Percentiles rank a stretch among this genome's conserved stretches.
Evolutionary conservation across 2,329 filamentous ascomycete genomes (phyloP).

Genomic region (Purpureocillium lavendulum): DNA sequence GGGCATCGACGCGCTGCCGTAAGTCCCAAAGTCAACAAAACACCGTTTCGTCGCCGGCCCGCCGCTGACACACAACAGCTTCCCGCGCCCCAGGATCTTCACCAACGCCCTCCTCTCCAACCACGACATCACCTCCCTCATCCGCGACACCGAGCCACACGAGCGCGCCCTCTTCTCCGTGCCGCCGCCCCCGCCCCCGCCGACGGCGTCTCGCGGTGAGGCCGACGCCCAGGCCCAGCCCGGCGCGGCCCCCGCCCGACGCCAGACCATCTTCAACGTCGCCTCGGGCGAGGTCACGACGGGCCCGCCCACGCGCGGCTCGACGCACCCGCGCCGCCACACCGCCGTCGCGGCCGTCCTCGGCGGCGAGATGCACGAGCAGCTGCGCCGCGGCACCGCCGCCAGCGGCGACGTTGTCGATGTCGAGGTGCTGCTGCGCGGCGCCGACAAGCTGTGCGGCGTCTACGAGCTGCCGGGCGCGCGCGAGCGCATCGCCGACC

Average conservation of each 20-base stretch:
- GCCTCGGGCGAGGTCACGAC: constrained; percentile 54
- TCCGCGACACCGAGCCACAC: constrained; percentile 90
- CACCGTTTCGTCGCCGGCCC: neutral
- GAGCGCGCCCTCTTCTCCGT: constrained; percentile 93
- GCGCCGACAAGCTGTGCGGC: constrained; percentile 81
- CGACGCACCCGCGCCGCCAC: constrained; percentile 54
- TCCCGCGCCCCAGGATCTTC: constrained; percentile 87
- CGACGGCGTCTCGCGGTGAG: constrained; percentile 23
- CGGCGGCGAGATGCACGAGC: constrained; percentile 76
- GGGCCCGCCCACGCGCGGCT: constrained; percentile 34
- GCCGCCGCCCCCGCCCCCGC: constrained; percentile 60
- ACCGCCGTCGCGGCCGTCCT: constrained; percentile 87
- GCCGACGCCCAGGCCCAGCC: constrained; percentile 28
- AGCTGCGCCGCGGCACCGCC: constrained; percentile 55
- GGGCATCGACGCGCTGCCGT: constrained; percentile 70
- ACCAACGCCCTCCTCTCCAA: constrained; percentile 83
- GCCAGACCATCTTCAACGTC: constrained; percentile 60
- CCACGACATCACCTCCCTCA: constrained; percentile 88
- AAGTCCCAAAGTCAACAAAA: constrained; percentile 9
- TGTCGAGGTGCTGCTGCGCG: constrained; percentile 73
- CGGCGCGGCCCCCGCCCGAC: constrained; percentile 30
- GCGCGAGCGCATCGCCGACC: constrained; percentile 61
- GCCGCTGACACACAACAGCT: constrained; percentile 41
- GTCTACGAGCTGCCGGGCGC: constrained; percentile 83
- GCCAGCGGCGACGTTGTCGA: constrained; percentile 62